These are phyloP conservation scores for Hyaloscypha bicolor DNA, from an alignment of 495 filamentous ascomycete species.

Conservation along the genomic window DNA sequence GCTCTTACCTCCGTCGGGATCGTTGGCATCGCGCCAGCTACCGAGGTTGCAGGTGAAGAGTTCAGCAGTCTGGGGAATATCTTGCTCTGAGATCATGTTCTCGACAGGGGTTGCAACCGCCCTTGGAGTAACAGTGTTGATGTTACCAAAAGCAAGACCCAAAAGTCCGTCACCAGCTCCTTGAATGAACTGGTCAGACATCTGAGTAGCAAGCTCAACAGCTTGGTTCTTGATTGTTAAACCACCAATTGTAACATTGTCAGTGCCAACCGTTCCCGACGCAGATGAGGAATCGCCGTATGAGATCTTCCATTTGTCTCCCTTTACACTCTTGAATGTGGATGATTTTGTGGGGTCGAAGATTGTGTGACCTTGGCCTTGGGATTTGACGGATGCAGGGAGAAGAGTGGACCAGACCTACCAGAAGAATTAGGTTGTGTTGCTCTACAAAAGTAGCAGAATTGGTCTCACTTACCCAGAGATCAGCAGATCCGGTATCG, in stretches of 20 bases:
- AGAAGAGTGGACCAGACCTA: slow-evolving; percentile 67
- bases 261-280: slow-evolving; percentile 72
- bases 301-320: slow-evolving; percentile 66
- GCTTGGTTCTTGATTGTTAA: slow-evolving; percentile 68
- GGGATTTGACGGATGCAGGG: slow-evolving; percentile 39
- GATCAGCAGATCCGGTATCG: slow-evolving; percentile 76
- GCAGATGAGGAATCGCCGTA: slow-evolving; percentile 75
- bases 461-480: slow-evolving; percentile 61
- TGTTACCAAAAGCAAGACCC: slow-evolving; percentile 68
- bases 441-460: neutral
- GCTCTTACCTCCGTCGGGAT: slow-evolving; percentile 56
- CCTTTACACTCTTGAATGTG: slow-evolving; percentile 56
- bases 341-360: slow-evolving; percentile 64
- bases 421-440: slow-evolving; percentile 22
- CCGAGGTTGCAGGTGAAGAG: slow-evolving; percentile 79
- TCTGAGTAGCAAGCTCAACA: slow-evolving; percentile 66
- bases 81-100: slow-evolving; percentile 72
- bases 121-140: slow-evolving; percentile 69
- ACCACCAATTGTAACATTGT: slow-evolving; percentile 68
- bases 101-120: slow-evolving; percentile 70
- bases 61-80: slow-evolving; percentile 62
- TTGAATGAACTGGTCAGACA: slow-evolving; percentile 63
- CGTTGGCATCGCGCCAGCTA: slow-evolving; percentile 59
- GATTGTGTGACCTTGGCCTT: slow-evolving; percentile 45
- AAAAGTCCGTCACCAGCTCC: slow-evolving; percentile 71